Evolutionary conservation across 2,329 filamentous ascomycete genomes (phyloP).

Genomic region (Colletotrichum sp.): DNA sequence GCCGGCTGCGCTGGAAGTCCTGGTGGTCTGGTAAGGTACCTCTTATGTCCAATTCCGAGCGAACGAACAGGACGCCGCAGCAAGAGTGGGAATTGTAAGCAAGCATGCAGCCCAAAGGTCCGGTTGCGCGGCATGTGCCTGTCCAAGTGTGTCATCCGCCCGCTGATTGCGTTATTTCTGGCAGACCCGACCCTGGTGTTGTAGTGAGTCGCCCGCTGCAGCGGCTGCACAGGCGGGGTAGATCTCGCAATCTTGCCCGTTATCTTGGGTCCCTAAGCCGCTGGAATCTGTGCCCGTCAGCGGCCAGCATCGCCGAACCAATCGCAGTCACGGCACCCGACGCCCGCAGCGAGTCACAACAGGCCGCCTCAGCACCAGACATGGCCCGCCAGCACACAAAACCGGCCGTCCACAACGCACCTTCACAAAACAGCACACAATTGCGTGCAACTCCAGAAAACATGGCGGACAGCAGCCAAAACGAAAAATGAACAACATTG

Average conservation of each 20-base stretch:
- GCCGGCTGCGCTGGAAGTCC: neutral
- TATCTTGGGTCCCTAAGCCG: neutral
- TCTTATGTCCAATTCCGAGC: neutral
- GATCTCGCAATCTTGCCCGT: neutral
- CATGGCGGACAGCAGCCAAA: neutral
- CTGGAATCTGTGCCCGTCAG: neutral
- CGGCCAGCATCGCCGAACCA: neutral
- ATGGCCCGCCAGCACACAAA: neutral
- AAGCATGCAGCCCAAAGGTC: neutral
- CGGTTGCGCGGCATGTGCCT: neutral
- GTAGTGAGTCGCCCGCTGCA: neutral
- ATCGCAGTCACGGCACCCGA: neutral
- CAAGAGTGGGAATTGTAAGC: neutral
- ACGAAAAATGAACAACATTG: neutral
- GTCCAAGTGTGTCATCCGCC: neutral
- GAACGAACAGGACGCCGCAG: neutral
- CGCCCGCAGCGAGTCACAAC: neutral
- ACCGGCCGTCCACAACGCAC: neutral
- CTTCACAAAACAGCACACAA: neutral
- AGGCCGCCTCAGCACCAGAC: neutral
- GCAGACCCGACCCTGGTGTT: neutral
- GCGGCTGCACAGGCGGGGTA: neutral
- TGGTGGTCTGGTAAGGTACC: neutral
- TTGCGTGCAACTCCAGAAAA: neutral
- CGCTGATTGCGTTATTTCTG: constrained; percentile 19